Evolutionary conservation across 1,139 yeast species (phyloP), one percentile per base, ranked within the genome.

Genomic region (Suhomyces bolitotheri): DNA sequence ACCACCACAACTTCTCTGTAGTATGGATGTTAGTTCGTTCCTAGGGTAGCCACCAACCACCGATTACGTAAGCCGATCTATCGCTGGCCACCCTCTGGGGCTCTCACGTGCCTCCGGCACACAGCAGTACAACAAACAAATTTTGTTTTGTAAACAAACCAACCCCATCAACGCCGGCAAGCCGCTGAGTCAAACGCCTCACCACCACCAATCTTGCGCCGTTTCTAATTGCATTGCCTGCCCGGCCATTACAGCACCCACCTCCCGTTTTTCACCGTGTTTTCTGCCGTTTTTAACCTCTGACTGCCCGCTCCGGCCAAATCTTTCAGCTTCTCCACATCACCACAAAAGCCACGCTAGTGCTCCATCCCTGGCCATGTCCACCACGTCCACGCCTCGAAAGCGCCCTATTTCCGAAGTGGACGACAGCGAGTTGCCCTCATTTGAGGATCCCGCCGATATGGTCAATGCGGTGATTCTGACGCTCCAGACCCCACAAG

Each of bases 391-490:
- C 7, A 56, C 67, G 16, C 67, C 69, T 8, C 53, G 62, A 27
- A 65, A 64, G 41, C 56, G 71, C 22, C 47, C 57, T 12, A 39
- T 51, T 26, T 41, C 49, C 11, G 63, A 56, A 15, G 45, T 40
- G 25, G 48, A 48, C 23, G 60, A 56, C 14, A 49, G 43, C 17
- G 66, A 56, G 21, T 44, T 53, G 15, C 62, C 66, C 6, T 38
- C 49, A 11, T 68, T 68, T 40, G 80, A 73, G 25, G 80, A 76
- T 49, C 74, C 77, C 3, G 64, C 66, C 15, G 82, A 77, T 31
- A 54, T 73, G 50, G 70, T 75, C 38, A 76, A 76, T 47, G 77
- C 76, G 16, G 78, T 76, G 21, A 74, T 76, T 23, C 61, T 72
- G 21, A 63, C 73, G 14, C 60, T 77, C 27, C 66, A 67, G 25